Evolutionary conservation across 345 rosid species (phyloP).

Genomic region (Camelina hispida): DNA sequence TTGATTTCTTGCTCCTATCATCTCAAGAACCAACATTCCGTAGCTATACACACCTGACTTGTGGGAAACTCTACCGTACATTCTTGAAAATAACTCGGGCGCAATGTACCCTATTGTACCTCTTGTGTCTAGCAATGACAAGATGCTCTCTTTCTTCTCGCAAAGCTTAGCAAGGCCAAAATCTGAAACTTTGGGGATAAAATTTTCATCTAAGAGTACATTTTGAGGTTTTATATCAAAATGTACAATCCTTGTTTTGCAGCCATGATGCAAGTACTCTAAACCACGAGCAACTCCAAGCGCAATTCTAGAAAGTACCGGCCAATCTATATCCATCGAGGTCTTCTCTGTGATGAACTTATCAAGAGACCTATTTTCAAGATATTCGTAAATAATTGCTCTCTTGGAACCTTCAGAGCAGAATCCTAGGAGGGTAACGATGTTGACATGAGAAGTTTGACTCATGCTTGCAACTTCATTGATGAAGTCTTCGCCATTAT

Average conservation of each 20-base stretch:
- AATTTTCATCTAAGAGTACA: constrained; percentile 44
- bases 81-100: constrained; percentile 13
- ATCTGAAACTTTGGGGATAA: constrained; percentile 49
- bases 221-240: constrained; percentile 59
- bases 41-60: constrained; percentile 54
- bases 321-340: background rate
- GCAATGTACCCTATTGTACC: constrained; percentile 56
- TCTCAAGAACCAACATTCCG: constrained; percentile 51
- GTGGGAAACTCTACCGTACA: constrained; percentile 30
- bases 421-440: constrained; percentile 50
- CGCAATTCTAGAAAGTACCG: constrained; percentile 30
- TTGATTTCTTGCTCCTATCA: constrained; percentile 45
- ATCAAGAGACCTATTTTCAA: constrained; percentile 51
- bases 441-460: constrained; percentile 52
- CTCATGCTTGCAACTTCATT: constrained; percentile 56
- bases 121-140: constrained; percentile 43
- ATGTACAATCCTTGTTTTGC: constrained; percentile 55
- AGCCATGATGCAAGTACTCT: constrained; percentile 55
- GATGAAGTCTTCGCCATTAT: constrained; percentile 47
- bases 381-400: constrained; percentile 49
- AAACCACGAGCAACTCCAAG: constrained; percentile 52
- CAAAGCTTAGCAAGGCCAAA: constrained; percentile 57
- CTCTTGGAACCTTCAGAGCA: constrained; percentile 44
- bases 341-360: constrained; percentile 15
- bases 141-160: constrained; percentile 39